Conservation (phyloP, 257 asterid species). For the Gentiana macrophylla region DNA sequence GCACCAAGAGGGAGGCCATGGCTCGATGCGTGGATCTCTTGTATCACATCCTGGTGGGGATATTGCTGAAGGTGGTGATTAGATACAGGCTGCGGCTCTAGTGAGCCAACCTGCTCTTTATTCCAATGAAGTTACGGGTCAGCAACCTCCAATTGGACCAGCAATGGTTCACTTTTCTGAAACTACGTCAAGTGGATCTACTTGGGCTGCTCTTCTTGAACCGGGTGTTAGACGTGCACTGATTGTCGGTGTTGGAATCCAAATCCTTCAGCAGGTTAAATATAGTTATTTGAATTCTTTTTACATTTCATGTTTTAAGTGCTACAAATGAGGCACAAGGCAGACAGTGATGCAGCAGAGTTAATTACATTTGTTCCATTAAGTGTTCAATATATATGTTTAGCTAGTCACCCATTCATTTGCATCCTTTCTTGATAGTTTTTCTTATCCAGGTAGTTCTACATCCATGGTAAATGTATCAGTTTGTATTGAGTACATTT, state of each 20-base stretch:
- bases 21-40: slow-evolving; percentile 14
- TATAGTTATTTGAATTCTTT: neutral
- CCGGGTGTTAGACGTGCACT: slow-evolving; percentile 17
- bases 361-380: too few species aligned
- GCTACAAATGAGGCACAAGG: too few species aligned
- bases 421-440: too few species aligned
- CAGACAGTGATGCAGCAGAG: too few species aligned
- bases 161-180: slow-evolving; percentile 14
- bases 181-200: slow-evolving; percentile 1
- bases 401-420: too few species aligned
- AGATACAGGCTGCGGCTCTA: slow-evolving; percentile 15
- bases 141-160: slow-evolving; percentile 18
- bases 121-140: slow-evolving; percentile 8
- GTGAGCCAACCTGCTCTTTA: slow-evolving; percentile 17
- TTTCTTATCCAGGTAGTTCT: too few species aligned
- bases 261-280: slow-evolving; percentile 15
- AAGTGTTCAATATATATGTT: too few species aligned
- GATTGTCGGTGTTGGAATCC: slow-evolving; percentile 12
- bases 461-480: too few species aligned
- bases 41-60: slow-evolving; percentile 12
- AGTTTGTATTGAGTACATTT: too few species aligned
- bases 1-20: slow-evolving; percentile 11
- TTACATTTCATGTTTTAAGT: too few species aligned
- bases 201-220: slow-evolving; percentile 12
- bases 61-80: slow-evolving; percentile 6